Evolutionary conservation across 305 asterid species (phyloP).

Genomic region (Lippia alba): DNA sequence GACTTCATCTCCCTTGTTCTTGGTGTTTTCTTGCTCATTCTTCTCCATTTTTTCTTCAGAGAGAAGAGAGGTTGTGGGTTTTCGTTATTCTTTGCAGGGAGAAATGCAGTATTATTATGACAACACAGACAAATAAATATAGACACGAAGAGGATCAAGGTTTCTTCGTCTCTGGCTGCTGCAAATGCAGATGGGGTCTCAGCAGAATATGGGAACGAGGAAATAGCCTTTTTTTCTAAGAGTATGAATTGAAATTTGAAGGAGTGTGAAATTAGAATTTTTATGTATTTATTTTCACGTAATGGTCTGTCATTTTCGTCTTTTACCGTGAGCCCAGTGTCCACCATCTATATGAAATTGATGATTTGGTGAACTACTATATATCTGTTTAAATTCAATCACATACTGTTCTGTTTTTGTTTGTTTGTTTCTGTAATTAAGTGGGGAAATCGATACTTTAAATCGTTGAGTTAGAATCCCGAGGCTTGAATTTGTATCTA

Average conservation of each 20-base stretch:
- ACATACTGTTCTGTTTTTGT: too few relatives aligned
- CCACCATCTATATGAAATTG: too few relatives aligned
- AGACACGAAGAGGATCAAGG: not conserved
- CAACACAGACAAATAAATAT: constrained; percentile 1
- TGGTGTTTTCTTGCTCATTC: constrained; percentile 28
- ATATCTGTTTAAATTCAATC: not conserved
- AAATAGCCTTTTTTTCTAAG: not conserved
- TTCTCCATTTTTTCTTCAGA: constrained; percentile 33
- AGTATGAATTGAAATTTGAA: too few relatives aligned
- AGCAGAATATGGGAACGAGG: constrained; percentile 14
- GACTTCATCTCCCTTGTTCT: constrained; percentile 23
- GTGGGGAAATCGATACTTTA: too few relatives aligned
- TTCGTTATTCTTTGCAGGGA: not conserved
- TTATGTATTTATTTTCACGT: not conserved
- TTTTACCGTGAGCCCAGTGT: too few relatives aligned
- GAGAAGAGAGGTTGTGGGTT: not conserved
- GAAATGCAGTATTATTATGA: not conserved
- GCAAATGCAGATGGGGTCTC: constrained; percentile 9
- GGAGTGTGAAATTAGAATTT: too few relatives aligned
- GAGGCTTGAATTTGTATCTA: too few relatives aligned
- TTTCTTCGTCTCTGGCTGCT: constrained; percentile 6
- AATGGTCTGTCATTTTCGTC: not conserved
- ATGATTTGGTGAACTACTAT: not conserved
- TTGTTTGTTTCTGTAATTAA: too few relatives aligned
- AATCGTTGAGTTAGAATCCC: too few relatives aligned